Evolutionary conservation across 345 rosid species (phyloP).

Genomic region (Limnanthes douglasii): DNA sequence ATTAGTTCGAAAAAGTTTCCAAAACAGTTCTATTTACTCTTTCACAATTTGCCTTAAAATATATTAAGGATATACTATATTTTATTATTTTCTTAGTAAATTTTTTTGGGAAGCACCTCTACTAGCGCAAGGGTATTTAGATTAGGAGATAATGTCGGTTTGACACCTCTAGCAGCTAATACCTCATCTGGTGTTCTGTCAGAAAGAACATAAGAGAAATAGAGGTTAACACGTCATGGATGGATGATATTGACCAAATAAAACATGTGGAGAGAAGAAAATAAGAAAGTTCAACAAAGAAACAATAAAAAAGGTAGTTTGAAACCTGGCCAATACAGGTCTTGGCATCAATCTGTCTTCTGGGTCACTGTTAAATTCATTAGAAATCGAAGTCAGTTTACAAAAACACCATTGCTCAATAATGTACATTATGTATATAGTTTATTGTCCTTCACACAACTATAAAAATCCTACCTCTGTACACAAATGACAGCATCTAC

Average conservation of each 20-base stretch:
- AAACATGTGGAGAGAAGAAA: conserved; percentile 1
- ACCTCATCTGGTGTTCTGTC: conserved; percentile 91
- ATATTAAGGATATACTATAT: no score
- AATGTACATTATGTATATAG: no score
- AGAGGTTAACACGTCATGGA: not conserved
- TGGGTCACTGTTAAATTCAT: conserved; percentile 48
- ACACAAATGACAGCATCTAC: conserved; percentile 96
- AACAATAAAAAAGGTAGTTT: conserved; percentile 4
- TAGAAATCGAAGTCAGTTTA: conserved; percentile 1
- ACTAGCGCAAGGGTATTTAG: conserved; percentile 74
- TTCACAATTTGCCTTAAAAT: not conserved
- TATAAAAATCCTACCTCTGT: conserved; percentile 42
- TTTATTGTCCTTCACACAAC: not conserved
- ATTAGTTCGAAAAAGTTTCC: no score
- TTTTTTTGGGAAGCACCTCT: conserved; percentile 32
- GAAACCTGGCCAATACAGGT: conserved; percentile 85
- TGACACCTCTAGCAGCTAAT: conserved; percentile 92
- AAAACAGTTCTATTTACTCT: no score
- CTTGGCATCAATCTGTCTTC: conserved; percentile 78
- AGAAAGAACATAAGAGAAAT: not conserved
- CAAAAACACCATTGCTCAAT: no score
- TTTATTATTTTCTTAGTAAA: not conserved
- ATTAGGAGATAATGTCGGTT: conserved; percentile 89
- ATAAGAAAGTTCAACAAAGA: conserved; percentile 3
- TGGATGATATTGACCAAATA: conserved; percentile 3